A percentile compares a stretch with the other conserved stretches of the same genome.
Conservation (phyloP, 345 rosid species). For the Eucalyptus pauciflora region DNA sequence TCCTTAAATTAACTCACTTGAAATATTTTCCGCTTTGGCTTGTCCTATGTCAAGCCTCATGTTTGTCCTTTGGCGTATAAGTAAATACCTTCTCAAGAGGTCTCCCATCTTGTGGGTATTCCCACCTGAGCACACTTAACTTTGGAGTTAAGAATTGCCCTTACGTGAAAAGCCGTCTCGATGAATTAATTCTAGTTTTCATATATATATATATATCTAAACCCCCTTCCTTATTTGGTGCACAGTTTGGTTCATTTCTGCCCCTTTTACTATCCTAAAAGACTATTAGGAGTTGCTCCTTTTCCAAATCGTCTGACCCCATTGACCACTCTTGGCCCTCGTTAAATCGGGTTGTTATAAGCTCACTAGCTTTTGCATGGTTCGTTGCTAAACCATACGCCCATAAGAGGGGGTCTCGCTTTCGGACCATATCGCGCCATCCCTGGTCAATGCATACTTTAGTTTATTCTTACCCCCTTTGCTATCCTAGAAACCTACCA, state of each 20-base stretch:
- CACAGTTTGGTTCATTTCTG: background rate
- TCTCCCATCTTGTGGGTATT: background rate
- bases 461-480: background rate
- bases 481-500: background rate
- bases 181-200: background rate
- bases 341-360: too few species aligned
- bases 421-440: background rate
- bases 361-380: background rate
- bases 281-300: background rate
- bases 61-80: background rate
- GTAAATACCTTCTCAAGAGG: background rate
- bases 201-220: background rate
- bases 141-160: background rate
- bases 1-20: background rate
- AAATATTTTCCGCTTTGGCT: background rate
- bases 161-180: accelerated
- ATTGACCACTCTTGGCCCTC: background rate
- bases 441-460: background rate
- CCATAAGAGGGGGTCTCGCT: background rate
- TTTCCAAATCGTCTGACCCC: background rate
- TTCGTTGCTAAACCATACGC: background rate
- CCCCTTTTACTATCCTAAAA: background rate
- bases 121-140: background rate
- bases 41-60: background rate
- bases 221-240: background rate